Conservation (phyloP, 108 stramenopile genomes). For the Chaetoceros muelleri region DNA sequence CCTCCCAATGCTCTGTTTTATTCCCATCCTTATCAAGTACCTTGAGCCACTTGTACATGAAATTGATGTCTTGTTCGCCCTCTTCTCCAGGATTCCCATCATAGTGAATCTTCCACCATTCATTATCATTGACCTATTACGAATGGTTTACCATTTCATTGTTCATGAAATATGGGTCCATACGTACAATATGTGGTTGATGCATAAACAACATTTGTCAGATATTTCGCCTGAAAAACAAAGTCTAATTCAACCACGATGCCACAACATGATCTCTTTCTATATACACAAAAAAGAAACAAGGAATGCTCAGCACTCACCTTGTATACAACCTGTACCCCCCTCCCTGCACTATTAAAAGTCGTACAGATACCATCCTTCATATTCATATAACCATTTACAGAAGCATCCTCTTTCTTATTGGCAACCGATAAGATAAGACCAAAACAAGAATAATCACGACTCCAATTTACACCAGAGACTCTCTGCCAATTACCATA, state of each 20-base stretch:
- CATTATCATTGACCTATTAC: background rate
- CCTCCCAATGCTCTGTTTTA: slow-evolving; percentile 1
- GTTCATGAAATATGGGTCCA: too few species aligned
- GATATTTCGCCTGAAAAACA: too few species aligned
- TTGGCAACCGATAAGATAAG: background rate
- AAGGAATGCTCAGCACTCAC: too few species aligned
- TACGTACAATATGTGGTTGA: too few species aligned
- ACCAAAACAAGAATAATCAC: background rate
- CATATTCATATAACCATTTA: background rate
- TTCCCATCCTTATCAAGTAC: slow-evolving; percentile 1
- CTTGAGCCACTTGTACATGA: slow-evolving; percentile 4
- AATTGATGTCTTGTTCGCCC: background rate
- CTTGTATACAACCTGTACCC: background rate
- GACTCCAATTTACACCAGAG: background rate
- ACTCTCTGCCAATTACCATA: background rate
- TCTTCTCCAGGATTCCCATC: background rate
- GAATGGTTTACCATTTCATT: background rate
- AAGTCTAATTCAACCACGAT: too few species aligned
- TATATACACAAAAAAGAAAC: too few species aligned
- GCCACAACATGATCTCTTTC: too few species aligned
- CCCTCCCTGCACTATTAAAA: background rate
- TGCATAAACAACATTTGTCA: too few species aligned
- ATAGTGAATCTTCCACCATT: slow-evolving; percentile 6
- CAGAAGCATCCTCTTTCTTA: background rate
- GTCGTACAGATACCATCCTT: background rate